These are phyloP conservation scores for Populus trichocarpa DNA, from an alignment of 441 rosid genomes.

Conservation along the genomic window DNA sequence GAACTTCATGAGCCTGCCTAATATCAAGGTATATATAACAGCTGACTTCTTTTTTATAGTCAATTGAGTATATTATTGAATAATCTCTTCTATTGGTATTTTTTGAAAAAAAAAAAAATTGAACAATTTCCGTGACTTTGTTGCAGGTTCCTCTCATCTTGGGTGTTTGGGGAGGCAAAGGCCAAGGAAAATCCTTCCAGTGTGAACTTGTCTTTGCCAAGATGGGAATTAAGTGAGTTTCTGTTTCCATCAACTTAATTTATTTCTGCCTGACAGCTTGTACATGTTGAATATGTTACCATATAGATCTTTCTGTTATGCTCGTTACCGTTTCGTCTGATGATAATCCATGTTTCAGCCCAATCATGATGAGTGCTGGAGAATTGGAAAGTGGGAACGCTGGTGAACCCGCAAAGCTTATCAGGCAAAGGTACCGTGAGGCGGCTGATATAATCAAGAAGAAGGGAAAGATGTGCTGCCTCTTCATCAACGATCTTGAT, in stretches of 20 bases:
- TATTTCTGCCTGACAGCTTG: too few species aligned
- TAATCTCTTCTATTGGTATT: neutral
- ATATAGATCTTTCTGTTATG: neutral
- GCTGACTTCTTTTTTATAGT: neutral
- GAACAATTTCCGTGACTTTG: neutral
- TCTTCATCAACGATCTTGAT: slow-evolving; percentile 97
- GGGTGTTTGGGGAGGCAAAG: slow-evolving; percentile 99
- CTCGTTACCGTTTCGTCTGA: neutral
- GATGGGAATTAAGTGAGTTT: slow-evolving; percentile 93
- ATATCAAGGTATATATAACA: slow-evolving; percentile 62
- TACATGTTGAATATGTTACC: neutral
- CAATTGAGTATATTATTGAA: neutral
- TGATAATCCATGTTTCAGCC: slow-evolving; percentile 43
- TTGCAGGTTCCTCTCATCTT: slow-evolving; percentile 83
- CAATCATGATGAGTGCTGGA: slow-evolving; percentile 99
- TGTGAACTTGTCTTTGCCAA: slow-evolving; percentile 95
- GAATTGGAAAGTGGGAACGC: slow-evolving; percentile 98
- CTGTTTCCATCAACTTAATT: neutral
- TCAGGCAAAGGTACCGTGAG: slow-evolving; percentile 98
- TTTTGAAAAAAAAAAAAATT: neutral
- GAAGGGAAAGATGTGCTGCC: slow-evolving; percentile 94
- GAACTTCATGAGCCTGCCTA: slow-evolving; percentile 92
- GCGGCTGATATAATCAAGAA: slow-evolving; percentile 93
- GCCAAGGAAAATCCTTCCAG: slow-evolving; percentile 97
- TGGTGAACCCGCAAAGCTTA: slow-evolving; percentile 92